A percentile compares a stretch with the other conserved stretches of the same genome.
These are phyloP conservation scores for Calycina herbarum DNA, from an alignment of 2,329 filamentous ascomycete genomes.

Conservation along the genomic window DNA sequence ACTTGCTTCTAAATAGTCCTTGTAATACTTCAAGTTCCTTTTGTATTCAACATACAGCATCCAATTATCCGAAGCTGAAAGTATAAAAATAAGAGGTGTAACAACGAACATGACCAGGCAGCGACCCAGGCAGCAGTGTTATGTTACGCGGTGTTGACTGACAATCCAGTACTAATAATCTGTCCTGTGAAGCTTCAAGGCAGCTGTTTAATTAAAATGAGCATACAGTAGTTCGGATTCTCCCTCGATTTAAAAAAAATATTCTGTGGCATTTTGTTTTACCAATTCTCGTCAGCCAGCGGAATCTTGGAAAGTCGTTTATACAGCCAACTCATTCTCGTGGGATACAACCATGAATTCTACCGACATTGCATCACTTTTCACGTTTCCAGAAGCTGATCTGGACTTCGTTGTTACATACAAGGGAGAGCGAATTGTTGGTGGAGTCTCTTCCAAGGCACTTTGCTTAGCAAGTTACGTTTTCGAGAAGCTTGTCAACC, in stretches of 20 bases:
- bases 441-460: not conserved
- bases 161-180: not conserved
- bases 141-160: not conserved
- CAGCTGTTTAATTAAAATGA: not conserved
- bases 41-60: not conserved
- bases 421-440: not conserved
- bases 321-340: not conserved
- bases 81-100: not conserved
- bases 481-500: not conserved
- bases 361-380: not conserved
- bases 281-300: not conserved
- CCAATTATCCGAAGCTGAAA: not conserved
- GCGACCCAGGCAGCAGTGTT: not conserved
- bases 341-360: not conserved
- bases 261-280: no score
- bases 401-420: not conserved
- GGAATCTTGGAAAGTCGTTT: not conserved
- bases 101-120: not conserved
- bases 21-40: no score
- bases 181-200: not conserved
- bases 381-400: not conserved
- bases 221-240: not conserved
- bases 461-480: not conserved
- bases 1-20: no score
- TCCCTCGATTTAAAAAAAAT: no score